Conservation (phyloP, 441 rosid species). For the Populus hybrid region DNA sequence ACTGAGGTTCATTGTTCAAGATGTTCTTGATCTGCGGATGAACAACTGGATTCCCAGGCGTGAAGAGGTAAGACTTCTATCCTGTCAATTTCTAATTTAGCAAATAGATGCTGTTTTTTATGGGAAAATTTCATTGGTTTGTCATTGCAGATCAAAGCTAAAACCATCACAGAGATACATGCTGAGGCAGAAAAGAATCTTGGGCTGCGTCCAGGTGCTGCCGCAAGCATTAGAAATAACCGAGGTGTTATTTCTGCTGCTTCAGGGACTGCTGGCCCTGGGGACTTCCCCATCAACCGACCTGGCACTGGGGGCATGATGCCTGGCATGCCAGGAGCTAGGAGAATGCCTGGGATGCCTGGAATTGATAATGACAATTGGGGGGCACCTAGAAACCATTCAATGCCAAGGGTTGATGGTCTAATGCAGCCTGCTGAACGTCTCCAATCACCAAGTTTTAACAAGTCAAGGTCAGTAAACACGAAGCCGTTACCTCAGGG, state of each 20-base stretch:
- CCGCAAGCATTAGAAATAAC: constrained; percentile 68
- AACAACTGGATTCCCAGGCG: constrained; percentile 90
- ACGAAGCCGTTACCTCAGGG: constrained; percentile 76
- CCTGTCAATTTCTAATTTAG: neutral
- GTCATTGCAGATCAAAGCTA: constrained; percentile 70
- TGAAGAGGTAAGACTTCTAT: constrained; percentile 60
- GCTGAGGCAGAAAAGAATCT: constrained; percentile 88
- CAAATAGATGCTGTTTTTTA: neutral
- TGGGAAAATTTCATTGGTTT: neutral
- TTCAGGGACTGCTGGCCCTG: constrained; percentile 44
- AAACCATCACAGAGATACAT: constrained; percentile 87
- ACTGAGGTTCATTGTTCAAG: constrained; percentile 70
- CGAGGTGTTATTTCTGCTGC: constrained; percentile 48
- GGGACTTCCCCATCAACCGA: constrained; percentile 56
- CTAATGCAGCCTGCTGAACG: constrained; percentile 41
- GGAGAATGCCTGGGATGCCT: constrained; percentile 95
- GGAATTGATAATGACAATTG: constrained; percentile 77
- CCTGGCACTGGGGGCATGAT: constrained; percentile 73
- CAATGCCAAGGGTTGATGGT: constrained; percentile 80
- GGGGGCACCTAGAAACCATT: constrained; percentile 65
- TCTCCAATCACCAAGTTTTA: constrained; percentile 34
- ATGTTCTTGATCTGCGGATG: constrained; percentile 70
- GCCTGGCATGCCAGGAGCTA: constrained; percentile 87
- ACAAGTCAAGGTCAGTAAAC: constrained; percentile 51
- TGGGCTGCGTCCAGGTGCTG: constrained; percentile 88